Conservation (phyloP, 2,329 filamentous ascomycete genomes). For the Cytospora paraplurivora region DNA sequence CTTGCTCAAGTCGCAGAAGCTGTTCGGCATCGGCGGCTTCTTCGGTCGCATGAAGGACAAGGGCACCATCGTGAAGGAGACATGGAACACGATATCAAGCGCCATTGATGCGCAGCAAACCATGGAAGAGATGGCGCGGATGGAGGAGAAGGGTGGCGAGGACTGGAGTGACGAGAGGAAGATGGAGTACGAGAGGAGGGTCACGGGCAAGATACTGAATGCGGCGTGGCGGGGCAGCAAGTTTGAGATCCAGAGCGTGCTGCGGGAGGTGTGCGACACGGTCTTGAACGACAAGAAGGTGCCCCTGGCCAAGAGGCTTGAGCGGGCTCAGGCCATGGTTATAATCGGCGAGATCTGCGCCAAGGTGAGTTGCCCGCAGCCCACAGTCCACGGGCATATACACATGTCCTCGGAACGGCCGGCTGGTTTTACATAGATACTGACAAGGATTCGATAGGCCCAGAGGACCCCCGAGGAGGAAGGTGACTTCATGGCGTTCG, state of each 20-base stretch:
- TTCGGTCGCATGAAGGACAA: constrained; percentile 94
- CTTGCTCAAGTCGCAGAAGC: constrained; percentile 93
- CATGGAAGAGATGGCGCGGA: constrained; percentile 97
- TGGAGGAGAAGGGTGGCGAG: constrained; percentile 92
- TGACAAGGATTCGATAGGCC: constrained; percentile 57
- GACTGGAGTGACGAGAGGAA: constrained; percentile 99
- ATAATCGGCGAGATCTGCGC: constrained; percentile 87
- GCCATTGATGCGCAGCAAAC: constrained; percentile 97
- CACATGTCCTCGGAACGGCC: neutral
- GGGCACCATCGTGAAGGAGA: constrained; percentile 94
- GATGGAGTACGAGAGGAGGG: constrained; percentile 90
- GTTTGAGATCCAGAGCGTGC: constrained; percentile 95
- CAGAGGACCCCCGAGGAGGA: constrained; percentile 92
- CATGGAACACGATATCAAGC: constrained; percentile 95
- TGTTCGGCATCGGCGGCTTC: constrained; percentile 93
- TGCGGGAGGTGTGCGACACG: constrained; percentile 90
- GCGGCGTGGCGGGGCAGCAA: constrained; percentile 96
- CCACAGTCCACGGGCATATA: neutral
- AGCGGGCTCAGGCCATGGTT: constrained; percentile 86
- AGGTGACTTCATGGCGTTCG: constrained; percentile 97
- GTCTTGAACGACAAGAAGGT: constrained; percentile 81
- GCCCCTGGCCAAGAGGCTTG: constrained; percentile 78
- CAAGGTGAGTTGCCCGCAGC: constrained; percentile 61
- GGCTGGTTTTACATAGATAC: neutral
- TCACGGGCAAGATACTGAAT: constrained; percentile 96